phyloP scores from a whole-genome alignment of 192 early-diverging fungal genomes.

The Chytriomyces sp. region DNA sequence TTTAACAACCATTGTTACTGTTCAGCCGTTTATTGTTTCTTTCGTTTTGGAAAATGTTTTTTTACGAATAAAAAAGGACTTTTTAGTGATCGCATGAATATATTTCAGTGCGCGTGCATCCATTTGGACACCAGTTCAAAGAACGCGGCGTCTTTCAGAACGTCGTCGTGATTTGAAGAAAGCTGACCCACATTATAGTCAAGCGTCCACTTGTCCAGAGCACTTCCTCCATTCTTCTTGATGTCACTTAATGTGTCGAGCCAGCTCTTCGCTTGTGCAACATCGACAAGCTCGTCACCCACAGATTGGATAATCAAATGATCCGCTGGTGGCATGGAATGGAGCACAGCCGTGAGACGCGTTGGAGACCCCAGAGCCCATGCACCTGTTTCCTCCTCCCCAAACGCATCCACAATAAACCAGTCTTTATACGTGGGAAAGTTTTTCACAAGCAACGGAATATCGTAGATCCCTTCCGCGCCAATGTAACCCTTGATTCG shows the following conservation, averaged over 20 bases:
- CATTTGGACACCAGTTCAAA: conserved; percentile 1
- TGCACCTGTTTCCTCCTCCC: conserved; percentile 37
- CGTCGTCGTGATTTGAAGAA: not conserved
- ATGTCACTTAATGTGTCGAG: conserved; percentile 39
- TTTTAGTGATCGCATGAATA: too few species aligned
- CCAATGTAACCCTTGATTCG: conserved; percentile 69
- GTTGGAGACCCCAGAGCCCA: conserved; percentile 57
- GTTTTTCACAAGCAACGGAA: conserved; percentile 62
- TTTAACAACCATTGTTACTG: too few species aligned
- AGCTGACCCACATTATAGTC: conserved; percentile 1
- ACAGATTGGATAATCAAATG: conserved; percentile 71
- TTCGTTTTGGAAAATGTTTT: too few species aligned
- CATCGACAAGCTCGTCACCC: conserved; percentile 72
- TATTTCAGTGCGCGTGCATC: not conserved
- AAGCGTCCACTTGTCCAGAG: not conserved
- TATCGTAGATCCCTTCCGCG: conserved; percentile 85
- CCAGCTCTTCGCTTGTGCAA: conserved; percentile 60
- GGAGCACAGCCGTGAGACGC: conserved; percentile 36
- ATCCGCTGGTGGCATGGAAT: not conserved
- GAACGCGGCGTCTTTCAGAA: not conserved
- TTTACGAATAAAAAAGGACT: too few species aligned
- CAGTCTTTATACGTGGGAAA: conserved; percentile 71
- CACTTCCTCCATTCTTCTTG: conserved; percentile 24
- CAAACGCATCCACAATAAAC: conserved; percentile 79
- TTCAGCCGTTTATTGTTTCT: too few species aligned